phyloP scores from a whole-genome alignment of 345 rosid species.

The Clausena lansium region DNA sequence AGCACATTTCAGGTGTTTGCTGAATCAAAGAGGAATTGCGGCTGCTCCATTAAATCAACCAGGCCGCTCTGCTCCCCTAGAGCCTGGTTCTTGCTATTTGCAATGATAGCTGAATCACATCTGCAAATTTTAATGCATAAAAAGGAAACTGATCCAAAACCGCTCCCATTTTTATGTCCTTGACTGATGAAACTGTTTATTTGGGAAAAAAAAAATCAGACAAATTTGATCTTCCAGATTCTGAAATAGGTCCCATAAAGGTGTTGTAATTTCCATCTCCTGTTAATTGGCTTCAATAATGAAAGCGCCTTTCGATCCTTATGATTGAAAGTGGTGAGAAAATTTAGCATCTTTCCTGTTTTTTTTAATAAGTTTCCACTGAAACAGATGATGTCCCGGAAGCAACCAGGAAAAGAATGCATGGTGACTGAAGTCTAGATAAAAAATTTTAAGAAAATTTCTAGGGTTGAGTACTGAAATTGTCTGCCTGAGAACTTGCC shows the following conservation, averaged over 20 bases:
- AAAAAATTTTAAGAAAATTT: no score
- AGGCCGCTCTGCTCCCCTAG: conserved; percentile 48
- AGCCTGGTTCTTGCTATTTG: conserved; percentile 60
- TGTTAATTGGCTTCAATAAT: background rate
- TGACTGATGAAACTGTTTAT: background rate
- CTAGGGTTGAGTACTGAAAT: no score
- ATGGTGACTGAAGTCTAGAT: background rate
- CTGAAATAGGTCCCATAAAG: background rate
- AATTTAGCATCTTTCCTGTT: background rate
- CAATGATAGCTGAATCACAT: conserved; percentile 29
- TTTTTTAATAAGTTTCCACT: background rate
- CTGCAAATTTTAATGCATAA: background rate
- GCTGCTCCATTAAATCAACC: conserved; percentile 57
- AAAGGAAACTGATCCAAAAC: background rate
- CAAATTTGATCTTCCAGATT: background rate
- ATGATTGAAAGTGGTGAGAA: background rate
- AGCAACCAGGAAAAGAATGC: background rate
- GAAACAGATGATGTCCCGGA: background rate
- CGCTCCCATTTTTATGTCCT: background rate
- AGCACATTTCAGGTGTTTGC: conserved; percentile 65
- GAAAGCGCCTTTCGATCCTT: background rate
- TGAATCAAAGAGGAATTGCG: conserved; percentile 69
- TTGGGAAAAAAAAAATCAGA: no score
- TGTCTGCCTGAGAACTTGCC: no score
- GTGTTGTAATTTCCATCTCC: background rate